Evolutionary conservation across 257 asterid species (phyloP).

Genomic region (Anisodus tanguticus): DNA sequence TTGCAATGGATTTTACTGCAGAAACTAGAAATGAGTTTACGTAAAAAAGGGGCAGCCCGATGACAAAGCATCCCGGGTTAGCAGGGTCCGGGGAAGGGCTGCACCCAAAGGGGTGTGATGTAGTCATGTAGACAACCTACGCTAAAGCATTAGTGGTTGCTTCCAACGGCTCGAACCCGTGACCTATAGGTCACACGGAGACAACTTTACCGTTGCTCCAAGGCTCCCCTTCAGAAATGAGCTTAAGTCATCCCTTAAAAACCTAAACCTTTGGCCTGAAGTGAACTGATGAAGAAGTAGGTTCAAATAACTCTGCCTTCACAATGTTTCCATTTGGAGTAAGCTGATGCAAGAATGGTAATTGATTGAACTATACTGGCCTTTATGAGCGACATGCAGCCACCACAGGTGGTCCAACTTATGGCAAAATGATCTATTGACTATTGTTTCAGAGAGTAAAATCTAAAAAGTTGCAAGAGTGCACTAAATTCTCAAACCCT

Average conservation of each 20-base stretch:
- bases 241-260: background rate
- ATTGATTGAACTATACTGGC: background rate
- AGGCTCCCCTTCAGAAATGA: too few species aligned
- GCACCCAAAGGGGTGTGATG: too few species aligned
- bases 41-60: too few species aligned
- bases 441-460: background rate
- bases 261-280: background rate
- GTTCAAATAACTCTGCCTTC: slow-evolving; percentile 3
- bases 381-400: background rate
- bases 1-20: background rate
- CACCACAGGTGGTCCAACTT: background rate
- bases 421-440: background rate
- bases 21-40: background rate
- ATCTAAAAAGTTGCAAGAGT: background rate
- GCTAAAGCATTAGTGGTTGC: too few species aligned
- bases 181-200: too few species aligned
- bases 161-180: too few species aligned
- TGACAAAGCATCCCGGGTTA: too few species aligned
- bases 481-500: background rate
- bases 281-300: background rate
- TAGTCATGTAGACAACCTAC: too few species aligned
- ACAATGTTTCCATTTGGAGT: slow-evolving; percentile 7
- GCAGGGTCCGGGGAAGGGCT: too few species aligned
- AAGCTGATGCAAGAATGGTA: background rate
- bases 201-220: too few species aligned